phyloP scores from a whole-genome alignment of 2,329 filamentous ascomycete species.

The Alternaria ethzedia region DNA sequence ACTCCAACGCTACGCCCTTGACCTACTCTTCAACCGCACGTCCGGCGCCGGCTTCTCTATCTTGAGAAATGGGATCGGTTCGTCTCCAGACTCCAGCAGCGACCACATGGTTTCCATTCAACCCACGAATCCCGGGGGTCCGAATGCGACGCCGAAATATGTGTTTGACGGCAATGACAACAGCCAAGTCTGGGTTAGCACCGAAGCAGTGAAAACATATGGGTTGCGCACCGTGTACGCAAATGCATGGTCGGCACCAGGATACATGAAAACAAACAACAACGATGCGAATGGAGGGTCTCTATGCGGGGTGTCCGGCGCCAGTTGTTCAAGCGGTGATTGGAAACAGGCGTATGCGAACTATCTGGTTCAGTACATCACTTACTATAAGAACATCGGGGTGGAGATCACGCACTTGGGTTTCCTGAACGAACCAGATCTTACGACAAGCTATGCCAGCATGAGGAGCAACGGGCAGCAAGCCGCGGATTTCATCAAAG shows the following conservation, averaged over 20 bases:
- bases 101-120: slow-evolving; percentile 46
- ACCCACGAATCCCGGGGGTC: slow-evolving; percentile 33
- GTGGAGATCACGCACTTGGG: slow-evolving; percentile 52
- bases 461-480: slow-evolving; percentile 57
- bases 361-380: slow-evolving; percentile 57
- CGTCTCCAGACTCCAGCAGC: slow-evolving; percentile 51
- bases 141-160: slow-evolving; percentile 33
- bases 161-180: slow-evolving; percentile 41
- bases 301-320: slow-evolving; percentile 55
- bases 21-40: slow-evolving; percentile 56
- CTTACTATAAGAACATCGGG: slow-evolving; percentile 51
- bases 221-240: slow-evolving; percentile 56
- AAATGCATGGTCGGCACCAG: slow-evolving; percentile 59
- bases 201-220: slow-evolving; percentile 54
- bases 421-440: slow-evolving; percentile 56
- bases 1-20: slow-evolving; percentile 52
- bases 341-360: slow-evolving; percentile 59
- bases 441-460: slow-evolving; percentile 37
- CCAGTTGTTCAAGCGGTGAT: slow-evolving; percentile 51
- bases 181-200: slow-evolving; percentile 60
- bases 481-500: slow-evolving; percentile 59
- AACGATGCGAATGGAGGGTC: slow-evolving; percentile 55
- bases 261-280: slow-evolving; percentile 60
- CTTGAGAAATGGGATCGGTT: slow-evolving; percentile 55
- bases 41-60: slow-evolving; percentile 55